Percentiles rank a stretch among this genome's conserved stretches.
These are phyloP conservation scores for Cyberlindnera xishuangbannaensis DNA, from an alignment of 805 yeast genomes.

Conservation along the genomic window DNA sequence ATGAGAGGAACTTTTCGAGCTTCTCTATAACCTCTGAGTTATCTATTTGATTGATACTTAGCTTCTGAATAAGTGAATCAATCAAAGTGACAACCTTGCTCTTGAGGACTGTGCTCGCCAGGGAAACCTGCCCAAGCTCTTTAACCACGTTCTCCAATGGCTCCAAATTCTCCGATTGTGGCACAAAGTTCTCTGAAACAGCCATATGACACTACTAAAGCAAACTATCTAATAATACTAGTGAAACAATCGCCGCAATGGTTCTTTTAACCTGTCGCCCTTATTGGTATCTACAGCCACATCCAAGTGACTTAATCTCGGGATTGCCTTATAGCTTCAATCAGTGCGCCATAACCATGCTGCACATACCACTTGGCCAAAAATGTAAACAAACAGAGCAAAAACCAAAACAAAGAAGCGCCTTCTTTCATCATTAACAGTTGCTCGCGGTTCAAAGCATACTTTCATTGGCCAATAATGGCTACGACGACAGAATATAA, in stretches of 20 bases:
- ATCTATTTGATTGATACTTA: conserved; percentile 10
- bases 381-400: conserved; percentile 6
- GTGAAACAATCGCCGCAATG: no score
- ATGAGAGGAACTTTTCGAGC: conserved; percentile 9
- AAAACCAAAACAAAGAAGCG: no score
- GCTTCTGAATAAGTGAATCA: conserved; percentile 14
- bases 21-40: conserved; percentile 5
- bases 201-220: conserved; percentile 6
- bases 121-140: conserved; percentile 7
- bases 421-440: no score
- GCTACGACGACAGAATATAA: no score
- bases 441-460: no score
- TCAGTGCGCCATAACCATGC: no score
- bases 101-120: conserved; percentile 8
- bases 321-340: no score
- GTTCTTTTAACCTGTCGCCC: no score
- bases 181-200: conserved; percentile 15
- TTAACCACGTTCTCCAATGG: conserved; percentile 13
- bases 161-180: conserved; percentile 22
- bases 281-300: no score
- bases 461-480: no score
- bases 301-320: no score
- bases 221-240: no score
- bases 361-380: conserved; percentile 1
- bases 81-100: conserved; percentile 11